Conservation (phyloP, 371 early-diverging fungal genomes). For the Mortierella sp. region DNA sequence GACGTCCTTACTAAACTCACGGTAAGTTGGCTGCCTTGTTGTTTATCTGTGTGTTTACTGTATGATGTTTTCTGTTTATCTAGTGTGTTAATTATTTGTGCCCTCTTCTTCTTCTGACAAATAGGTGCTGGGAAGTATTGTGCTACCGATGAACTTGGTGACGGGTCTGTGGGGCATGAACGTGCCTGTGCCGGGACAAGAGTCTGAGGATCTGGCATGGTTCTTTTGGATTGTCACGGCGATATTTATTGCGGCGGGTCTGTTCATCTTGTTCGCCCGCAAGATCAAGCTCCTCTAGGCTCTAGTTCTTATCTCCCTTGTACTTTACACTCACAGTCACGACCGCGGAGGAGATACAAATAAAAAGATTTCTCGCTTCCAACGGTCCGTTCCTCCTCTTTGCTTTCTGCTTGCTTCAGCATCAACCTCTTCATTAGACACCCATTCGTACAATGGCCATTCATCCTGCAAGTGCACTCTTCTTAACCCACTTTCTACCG, state of each 20-base stretch:
- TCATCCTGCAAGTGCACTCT: not conserved
- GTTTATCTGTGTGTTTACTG: no score
- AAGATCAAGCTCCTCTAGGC: constrained; percentile 35
- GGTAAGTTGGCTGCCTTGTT: constrained; percentile 27
- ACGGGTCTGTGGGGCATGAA: constrained; percentile 89
- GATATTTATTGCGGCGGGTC: constrained; percentile 58
- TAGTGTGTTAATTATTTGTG: not conserved
- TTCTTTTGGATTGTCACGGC: constrained; percentile 82
- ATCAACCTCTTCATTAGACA: not conserved
- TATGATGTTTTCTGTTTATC: no score
- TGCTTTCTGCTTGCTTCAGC: not conserved
- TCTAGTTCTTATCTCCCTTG: not conserved
- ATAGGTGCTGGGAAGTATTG: constrained; percentile 82
- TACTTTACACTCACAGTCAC: no score
- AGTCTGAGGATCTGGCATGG: constrained; percentile 73
- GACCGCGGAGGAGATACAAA: not conserved
- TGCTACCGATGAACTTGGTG: constrained; percentile 93
- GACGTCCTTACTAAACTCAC: constrained; percentile 94
- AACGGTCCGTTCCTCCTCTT: not conserved
- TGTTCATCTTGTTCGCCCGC: constrained; percentile 45
- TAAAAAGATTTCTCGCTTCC: not conserved
- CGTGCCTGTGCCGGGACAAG: constrained; percentile 86
- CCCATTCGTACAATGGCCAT: not conserved
- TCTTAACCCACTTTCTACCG: not conserved
- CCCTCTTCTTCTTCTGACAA: not conserved